Evolutionary conservation across 163 green algal genomes (phyloP).

Genomic region (Prototheca wickerhamii): DNA sequence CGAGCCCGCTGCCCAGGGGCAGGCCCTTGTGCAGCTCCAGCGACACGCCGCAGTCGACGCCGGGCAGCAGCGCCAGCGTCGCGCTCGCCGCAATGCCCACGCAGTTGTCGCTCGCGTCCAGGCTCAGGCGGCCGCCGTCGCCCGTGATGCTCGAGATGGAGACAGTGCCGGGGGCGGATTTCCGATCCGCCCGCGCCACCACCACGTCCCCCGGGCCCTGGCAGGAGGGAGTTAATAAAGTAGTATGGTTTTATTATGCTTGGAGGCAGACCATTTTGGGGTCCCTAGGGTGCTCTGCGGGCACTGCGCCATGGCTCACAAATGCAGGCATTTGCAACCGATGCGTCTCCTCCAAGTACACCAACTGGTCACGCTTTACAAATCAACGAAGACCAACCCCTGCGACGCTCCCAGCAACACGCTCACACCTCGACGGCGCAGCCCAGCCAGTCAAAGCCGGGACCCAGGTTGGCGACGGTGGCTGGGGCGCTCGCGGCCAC

Average conservation of each 20-base stretch:
- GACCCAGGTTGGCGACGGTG: slow-evolving; percentile 94
- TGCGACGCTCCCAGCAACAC: neutral
- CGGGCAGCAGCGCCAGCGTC: slow-evolving; percentile 66
- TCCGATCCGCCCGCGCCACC: slow-evolving; percentile 49
- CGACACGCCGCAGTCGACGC: slow-evolving; percentile 46
- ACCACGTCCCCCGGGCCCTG: slow-evolving; percentile 86
- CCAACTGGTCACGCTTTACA: no score
- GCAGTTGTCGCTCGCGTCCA: slow-evolving; percentile 80
- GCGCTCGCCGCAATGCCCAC: slow-evolving; percentile 79
- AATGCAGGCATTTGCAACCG: no score
- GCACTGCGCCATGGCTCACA: no score
- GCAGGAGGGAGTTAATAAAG: neutral
- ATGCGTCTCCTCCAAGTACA: no score
- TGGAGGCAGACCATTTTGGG: no score
- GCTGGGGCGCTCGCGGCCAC: slow-evolving; percentile 82
- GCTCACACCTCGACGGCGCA: slow-evolving; percentile 87
- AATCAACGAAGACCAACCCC: no score
- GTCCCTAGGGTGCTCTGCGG: no score
- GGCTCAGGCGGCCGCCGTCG: slow-evolving; percentile 75
- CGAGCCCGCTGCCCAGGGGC: slow-evolving; percentile 89
- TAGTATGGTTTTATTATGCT: no score
- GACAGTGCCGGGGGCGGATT: slow-evolving; percentile 58
- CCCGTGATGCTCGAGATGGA: slow-evolving; percentile 83
- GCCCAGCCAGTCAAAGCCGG: slow-evolving; percentile 98
- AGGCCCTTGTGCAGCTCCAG: slow-evolving; percentile 80